Conservation (phyloP, 2,329 filamentous ascomycete species). For the Fusarium annulatum region DNA sequence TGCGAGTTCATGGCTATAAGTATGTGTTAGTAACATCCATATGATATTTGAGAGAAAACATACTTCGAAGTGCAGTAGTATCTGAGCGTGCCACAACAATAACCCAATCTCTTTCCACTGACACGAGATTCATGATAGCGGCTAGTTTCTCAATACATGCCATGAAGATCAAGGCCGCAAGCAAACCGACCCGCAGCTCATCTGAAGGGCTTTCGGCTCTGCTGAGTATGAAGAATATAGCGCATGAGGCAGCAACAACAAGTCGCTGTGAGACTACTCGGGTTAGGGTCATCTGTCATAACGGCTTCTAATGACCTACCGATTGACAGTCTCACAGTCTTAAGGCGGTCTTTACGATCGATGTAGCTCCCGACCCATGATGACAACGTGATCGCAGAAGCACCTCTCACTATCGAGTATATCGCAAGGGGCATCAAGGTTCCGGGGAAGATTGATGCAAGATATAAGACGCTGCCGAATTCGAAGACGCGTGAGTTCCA, state of each 20-base stretch:
- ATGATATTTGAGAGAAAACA: background rate
- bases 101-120: constrained; percentile 79
- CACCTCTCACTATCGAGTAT: constrained; percentile 73
- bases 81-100: constrained; percentile 44
- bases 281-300: constrained; percentile 1
- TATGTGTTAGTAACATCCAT: background rate
- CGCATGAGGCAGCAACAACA: constrained; percentile 61
- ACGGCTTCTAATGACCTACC: constrained; percentile 23
- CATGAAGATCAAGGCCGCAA: constrained; percentile 58
- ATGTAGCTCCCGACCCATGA: constrained; percentile 68
- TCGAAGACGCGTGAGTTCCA: constrained; percentile 75
- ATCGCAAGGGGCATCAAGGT: constrained; percentile 74
- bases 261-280: constrained; percentile 52
- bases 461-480: constrained; percentile 69
- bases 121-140: constrained; percentile 72
- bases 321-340: constrained; percentile 63
- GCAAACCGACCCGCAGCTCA: constrained; percentile 39
- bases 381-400: constrained; percentile 68
- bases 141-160: constrained; percentile 77
- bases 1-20: constrained; percentile 61
- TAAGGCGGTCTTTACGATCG: constrained; percentile 64
- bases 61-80: constrained; percentile 32
- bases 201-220: background rate
- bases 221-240: constrained; percentile 53
- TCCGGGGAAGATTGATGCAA: constrained; percentile 64